Conservation (phyloP, 2,329 filamentous ascomycete genomes). For the Neofusicoccum laricinum region DNA sequence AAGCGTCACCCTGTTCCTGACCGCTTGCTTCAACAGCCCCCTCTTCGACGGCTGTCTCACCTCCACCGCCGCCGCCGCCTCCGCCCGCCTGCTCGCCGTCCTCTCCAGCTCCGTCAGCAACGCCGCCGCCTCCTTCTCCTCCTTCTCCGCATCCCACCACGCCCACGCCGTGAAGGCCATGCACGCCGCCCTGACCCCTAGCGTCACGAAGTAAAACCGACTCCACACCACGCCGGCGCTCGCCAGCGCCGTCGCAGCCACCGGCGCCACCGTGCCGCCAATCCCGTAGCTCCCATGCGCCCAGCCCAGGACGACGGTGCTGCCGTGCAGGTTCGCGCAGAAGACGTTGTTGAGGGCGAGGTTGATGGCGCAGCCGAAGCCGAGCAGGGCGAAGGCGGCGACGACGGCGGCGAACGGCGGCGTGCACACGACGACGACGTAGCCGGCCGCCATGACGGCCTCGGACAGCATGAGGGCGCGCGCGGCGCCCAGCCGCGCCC, state of each 20-base stretch:
- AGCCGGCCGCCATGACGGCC: slow-evolving; percentile 57
- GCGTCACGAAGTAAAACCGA: slow-evolving; percentile 67
- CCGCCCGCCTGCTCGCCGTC: slow-evolving; percentile 55
- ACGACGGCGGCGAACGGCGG: slow-evolving; percentile 65
- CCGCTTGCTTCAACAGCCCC: slow-evolving; percentile 49
- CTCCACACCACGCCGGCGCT: slow-evolving; percentile 63
- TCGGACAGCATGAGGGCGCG: slow-evolving; percentile 61
- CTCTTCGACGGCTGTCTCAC: slow-evolving; percentile 48
- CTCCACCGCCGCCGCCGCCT: slow-evolving; percentile 54
- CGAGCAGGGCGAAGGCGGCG: slow-evolving; percentile 64
- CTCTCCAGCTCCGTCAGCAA: slow-evolving; percentile 41
- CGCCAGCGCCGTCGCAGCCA: slow-evolving; percentile 72
- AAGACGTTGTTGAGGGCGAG: slow-evolving; percentile 58
- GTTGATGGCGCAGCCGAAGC: slow-evolving; percentile 50
- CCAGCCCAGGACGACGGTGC: slow-evolving; percentile 55
- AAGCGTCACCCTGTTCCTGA: slow-evolving; percentile 60
- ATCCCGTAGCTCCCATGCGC: slow-evolving; percentile 63
- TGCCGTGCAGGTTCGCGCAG: slow-evolving; percentile 51
- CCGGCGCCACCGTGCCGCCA: slow-evolving; percentile 58
- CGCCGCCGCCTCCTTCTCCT: slow-evolving; percentile 43
- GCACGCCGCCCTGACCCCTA: slow-evolving; percentile 58
- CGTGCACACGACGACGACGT: slow-evolving; percentile 62
- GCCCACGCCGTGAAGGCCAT: slow-evolving; percentile 61
- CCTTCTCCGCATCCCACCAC: slow-evolving; percentile 68
- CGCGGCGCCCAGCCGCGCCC: slow-evolving; percentile 62